Conservation (phyloP, 176 grass and related monocot species). For the Neostapfia colusana region DNA sequence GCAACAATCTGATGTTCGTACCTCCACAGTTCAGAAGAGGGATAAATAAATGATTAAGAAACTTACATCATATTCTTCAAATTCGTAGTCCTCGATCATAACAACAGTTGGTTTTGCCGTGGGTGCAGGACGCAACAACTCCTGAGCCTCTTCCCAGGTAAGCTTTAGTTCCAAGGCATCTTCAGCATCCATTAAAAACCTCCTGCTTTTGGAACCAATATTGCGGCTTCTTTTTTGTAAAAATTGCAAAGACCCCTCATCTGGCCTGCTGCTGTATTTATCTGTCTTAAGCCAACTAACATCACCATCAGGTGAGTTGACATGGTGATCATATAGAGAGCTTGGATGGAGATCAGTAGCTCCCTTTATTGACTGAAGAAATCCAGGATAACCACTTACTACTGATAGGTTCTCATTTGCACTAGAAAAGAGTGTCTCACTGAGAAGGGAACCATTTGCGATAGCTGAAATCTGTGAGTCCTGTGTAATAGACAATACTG, state of each 20-base stretch:
- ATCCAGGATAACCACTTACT: conserved; percentile 81
- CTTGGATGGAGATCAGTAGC: conserved; percentile 57
- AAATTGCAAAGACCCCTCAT: conserved; percentile 65
- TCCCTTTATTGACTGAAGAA: conserved; percentile 79
- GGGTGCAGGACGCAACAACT: conserved; percentile 91
- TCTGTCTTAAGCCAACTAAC: conserved; percentile 73
- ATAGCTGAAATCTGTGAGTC: conserved; percentile 99
- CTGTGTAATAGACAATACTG: conserved; percentile 50
- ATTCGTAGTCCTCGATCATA: conserved; percentile 89
- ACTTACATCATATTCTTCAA: conserved; percentile 99
- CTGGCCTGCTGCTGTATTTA: conserved; percentile 51
- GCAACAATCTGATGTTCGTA: not conserved
- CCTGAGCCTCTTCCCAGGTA: conserved; percentile 95
- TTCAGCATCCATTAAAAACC: conserved; percentile 80
- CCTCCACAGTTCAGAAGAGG: not conserved
- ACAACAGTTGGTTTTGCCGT: conserved; percentile 79
- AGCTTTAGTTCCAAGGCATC: conserved; percentile 91
- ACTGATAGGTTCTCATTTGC: conserved; percentile 66
- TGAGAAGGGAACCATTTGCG: conserved; percentile 76
- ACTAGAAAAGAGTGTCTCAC: conserved; percentile 69
- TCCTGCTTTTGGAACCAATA: conserved; percentile 83
- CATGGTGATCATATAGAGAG: conserved; percentile 60
- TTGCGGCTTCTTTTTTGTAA: conserved; percentile 85
- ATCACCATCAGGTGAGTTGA: conserved; percentile 66
- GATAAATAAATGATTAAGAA: conserved; percentile 8